phyloP scores from a whole-genome alignment of 2,329 filamentous ascomycete species.

The Colletotrichum orbiculare region DNA sequence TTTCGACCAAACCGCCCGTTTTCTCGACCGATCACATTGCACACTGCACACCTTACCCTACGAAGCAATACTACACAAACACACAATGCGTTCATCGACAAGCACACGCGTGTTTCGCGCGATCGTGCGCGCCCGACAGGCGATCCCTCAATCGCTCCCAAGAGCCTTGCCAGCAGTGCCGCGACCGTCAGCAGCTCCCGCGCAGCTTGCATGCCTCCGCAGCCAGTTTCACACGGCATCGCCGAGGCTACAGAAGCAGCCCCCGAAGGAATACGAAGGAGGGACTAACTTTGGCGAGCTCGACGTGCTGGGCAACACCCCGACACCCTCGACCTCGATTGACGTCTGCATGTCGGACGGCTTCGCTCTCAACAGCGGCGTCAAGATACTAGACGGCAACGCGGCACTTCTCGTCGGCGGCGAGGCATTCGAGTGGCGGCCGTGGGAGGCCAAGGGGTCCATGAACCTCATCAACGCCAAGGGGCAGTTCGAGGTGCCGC shows the following conservation, averaged over 20 bases:
- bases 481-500: slow-evolving; percentile 82
- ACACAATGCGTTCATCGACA: slow-evolving; percentile 10
- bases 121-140: slow-evolving; percentile 29
- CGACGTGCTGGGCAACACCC: slow-evolving; percentile 81
- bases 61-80: not conserved
- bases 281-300: slow-evolving; percentile 76
- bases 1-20: too few relatives aligned
- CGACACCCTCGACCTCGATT: slow-evolving; percentile 82
- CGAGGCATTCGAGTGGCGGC: slow-evolving; percentile 89
- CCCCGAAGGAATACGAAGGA: slow-evolving; percentile 39
- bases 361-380: slow-evolving; percentile 86
- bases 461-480: slow-evolving; percentile 74
- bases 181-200: slow-evolving; percentile 7
- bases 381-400: slow-evolving; percentile 74
- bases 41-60: not conserved
- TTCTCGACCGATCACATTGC: not conserved
- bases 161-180: not conserved
- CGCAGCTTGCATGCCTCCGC: slow-evolving; percentile 2
- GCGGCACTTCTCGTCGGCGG: slow-evolving; percentile 85
- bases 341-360: slow-evolving; percentile 86
- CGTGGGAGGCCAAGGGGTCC: slow-evolving; percentile 70
- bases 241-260: slow-evolving; percentile 3
- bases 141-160: slow-evolving; percentile 5
- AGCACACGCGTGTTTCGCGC: slow-evolving; percentile 26
- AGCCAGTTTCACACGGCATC: slow-evolving; percentile 22